A percentile compares a stretch with the other conserved stretches of the same genome.
Conservation (phyloP, 208 protist species). For the Acanthamoeba culbertsoni region DNA sequence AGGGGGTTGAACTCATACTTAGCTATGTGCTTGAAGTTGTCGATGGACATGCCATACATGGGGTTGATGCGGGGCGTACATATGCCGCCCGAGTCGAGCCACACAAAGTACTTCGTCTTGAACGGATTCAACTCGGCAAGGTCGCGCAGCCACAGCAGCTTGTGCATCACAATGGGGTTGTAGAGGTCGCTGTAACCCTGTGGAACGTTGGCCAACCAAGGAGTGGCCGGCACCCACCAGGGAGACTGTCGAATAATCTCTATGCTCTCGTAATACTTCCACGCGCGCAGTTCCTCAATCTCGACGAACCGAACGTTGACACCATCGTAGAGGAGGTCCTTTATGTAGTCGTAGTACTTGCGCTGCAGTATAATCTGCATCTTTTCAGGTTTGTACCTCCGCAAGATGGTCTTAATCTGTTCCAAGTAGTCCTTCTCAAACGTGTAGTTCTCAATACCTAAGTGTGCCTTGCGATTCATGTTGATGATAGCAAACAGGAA, state of each 20-base stretch:
- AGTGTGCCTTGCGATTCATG: not conserved
- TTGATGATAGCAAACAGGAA: constrained; percentile 49
- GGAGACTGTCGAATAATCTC: not conserved
- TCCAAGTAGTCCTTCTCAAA: constrained; percentile 56
- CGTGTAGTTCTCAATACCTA: constrained; percentile 54
- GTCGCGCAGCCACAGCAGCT: constrained; percentile 34
- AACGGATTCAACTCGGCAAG: constrained; percentile 24
- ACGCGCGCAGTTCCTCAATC: constrained; percentile 25
- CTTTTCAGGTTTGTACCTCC: not conserved
- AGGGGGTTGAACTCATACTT: not conserved
- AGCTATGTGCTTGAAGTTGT: not conserved
- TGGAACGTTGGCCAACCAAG: constrained; percentile 29
- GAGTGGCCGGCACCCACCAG: constrained; percentile 16
- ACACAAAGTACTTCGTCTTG: constrained; percentile 57
- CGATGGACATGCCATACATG: not conserved
- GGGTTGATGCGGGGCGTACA: constrained; percentile 38
- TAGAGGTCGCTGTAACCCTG: constrained; percentile 58
- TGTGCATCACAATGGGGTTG: constrained; percentile 56
- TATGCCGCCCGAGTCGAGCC: constrained; percentile 56
- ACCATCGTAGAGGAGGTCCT: constrained; percentile 4
- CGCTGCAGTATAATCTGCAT: constrained; percentile 52
- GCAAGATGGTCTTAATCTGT: not conserved
- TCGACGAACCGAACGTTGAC: constrained; percentile 40
- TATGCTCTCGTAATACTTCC: constrained; percentile 27
- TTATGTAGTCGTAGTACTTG: constrained; percentile 3